Percentiles rank a stretch among this genome's conserved stretches.
phyloP scores from a whole-genome alignment of 805 yeast species.

The Ogataea kodamae region DNA sequence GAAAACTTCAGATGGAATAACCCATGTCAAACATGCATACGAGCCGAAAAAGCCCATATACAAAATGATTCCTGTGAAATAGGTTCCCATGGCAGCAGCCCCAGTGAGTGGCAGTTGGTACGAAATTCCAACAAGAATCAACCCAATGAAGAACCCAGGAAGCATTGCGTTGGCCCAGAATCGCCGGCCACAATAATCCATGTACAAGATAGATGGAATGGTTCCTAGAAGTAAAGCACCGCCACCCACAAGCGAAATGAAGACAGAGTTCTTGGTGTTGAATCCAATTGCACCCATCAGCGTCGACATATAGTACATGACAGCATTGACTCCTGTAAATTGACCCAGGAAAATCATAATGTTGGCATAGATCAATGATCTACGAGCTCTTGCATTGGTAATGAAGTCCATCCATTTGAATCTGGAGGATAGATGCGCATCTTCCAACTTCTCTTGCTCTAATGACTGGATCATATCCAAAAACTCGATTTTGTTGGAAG shows the following conservation, averaged over 20 bases:
- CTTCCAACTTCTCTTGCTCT: constrained; percentile 36
- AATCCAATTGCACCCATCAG: constrained; percentile 57
- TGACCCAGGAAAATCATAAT: constrained; percentile 61
- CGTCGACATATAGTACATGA: constrained; percentile 61
- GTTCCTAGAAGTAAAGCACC: constrained; percentile 60
- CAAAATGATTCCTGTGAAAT: constrained; percentile 57
- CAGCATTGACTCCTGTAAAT: constrained; percentile 65
- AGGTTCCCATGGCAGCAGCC: constrained; percentile 54
- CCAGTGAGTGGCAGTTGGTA: constrained; percentile 42
- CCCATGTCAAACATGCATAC: constrained; percentile 67
- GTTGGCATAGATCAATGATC: constrained; percentile 55
- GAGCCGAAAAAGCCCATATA: constrained; percentile 67
- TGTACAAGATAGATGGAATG: constrained; percentile 58
- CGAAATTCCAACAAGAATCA: constrained; percentile 57
- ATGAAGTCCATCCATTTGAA: constrained; percentile 50
- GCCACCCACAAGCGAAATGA: constrained; percentile 70
- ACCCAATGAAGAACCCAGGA: constrained; percentile 55
- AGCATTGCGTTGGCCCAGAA: constrained; percentile 57
- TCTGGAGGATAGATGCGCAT: constrained; percentile 31
- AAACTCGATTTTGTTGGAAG: constrained; percentile 48
- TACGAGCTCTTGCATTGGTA: constrained; percentile 54
- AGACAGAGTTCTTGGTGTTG: constrained; percentile 46
- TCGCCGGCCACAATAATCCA: constrained; percentile 57
- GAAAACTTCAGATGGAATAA: constrained; percentile 62
- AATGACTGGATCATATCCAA: constrained; percentile 55